phyloP scores from a whole-genome alignment of 2,329 filamentous ascomycete species.

The Epichloe aotearoae region DNA sequence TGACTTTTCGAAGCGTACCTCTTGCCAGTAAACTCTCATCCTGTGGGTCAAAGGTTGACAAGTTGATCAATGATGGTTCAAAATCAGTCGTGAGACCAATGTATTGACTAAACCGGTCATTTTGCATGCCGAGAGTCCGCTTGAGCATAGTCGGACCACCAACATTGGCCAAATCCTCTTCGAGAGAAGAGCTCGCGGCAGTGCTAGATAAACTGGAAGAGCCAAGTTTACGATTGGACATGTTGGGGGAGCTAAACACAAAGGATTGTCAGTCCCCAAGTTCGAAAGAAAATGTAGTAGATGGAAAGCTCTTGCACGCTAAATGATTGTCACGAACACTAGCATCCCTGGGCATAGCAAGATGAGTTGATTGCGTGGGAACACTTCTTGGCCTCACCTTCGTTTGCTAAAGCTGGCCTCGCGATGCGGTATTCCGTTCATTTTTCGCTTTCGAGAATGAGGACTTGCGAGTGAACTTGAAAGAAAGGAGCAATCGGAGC shows the following conservation, averaged over 20 bases:
- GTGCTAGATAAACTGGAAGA: slow-evolving; percentile 49
- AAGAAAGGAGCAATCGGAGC: slow-evolving; percentile 65
- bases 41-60: slow-evolving; percentile 67
- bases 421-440: slow-evolving; percentile 49
- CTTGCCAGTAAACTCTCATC: slow-evolving; percentile 65
- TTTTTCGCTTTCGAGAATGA: slow-evolving; percentile 66
- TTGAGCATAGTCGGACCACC: slow-evolving; percentile 53
- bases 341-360: neutral
- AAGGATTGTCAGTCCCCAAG: slow-evolving; percentile 1
- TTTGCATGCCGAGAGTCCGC: slow-evolving; percentile 61
- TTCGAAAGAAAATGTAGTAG: neutral
- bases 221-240: slow-evolving; percentile 36
- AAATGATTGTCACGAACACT: neutral
- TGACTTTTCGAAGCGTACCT: slow-evolving; percentile 60
- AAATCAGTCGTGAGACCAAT: slow-evolving; percentile 75
- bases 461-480: slow-evolving; percentile 42
- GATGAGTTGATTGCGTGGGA: neutral
- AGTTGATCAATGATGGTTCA: slow-evolving; percentile 66
- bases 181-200: slow-evolving; percentile 47
- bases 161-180: slow-evolving; percentile 61
- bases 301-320: neutral
- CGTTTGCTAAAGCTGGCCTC: slow-evolving; percentile 47
- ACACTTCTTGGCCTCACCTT: slow-evolving; percentile 41
- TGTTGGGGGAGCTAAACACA: slow-evolving; percentile 39
- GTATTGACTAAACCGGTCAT: slow-evolving; percentile 69